Percentiles rank a stretch among this genome's conserved stretches.
Conservation (phyloP, 2,329 filamentous ascomycete genomes). For the Myotisia sp. region DNA sequence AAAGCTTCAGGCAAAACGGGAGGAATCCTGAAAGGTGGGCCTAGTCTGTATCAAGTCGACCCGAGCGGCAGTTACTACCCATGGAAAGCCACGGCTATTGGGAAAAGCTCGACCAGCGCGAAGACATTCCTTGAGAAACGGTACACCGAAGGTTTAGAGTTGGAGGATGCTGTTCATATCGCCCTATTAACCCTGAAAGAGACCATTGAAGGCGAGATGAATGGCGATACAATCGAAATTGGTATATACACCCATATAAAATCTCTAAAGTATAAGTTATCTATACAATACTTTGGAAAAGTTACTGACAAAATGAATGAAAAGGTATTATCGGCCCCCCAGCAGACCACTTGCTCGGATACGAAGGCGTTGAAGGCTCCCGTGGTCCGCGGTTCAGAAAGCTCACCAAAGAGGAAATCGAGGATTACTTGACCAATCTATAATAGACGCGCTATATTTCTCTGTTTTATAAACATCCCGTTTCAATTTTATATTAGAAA, state of each 20-base stretch:
- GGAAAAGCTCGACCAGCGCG: conserved; percentile 93
- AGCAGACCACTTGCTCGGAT: conserved; percentile 80
- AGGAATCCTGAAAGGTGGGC: conserved; percentile 86
- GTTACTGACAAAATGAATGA: no score
- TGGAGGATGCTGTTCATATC: conserved; percentile 98
- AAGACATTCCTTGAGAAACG: conserved; percentile 99
- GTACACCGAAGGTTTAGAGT: conserved; percentile 90
- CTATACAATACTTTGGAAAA: no score
- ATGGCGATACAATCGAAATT: conserved; percentile 95
- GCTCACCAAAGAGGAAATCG: conserved; percentile 92
- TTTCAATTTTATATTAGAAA: no score
- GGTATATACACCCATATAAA: no score
- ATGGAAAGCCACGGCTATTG: conserved; percentile 98
- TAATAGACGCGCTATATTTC: no score
- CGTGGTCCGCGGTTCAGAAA: conserved; percentile 39
- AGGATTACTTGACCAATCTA: conserved; percentile 98
- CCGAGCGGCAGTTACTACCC: conserved; percentile 98
- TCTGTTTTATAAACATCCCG: no score
- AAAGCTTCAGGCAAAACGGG: conserved; percentile 77
- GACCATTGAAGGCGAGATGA: conserved; percentile 99
- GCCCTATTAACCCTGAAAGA: conserved; percentile 94
- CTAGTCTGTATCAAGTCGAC: conserved; percentile 96
- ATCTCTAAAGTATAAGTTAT: no score
- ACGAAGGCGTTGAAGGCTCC: conserved; percentile 39
- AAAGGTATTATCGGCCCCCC: conserved; percentile 87